Evolutionary conservation across 2,329 filamentous ascomycete species (phyloP), one percentile per base, ranked within the genome.

Genomic region (Botrytis hyacinthi): DNA sequence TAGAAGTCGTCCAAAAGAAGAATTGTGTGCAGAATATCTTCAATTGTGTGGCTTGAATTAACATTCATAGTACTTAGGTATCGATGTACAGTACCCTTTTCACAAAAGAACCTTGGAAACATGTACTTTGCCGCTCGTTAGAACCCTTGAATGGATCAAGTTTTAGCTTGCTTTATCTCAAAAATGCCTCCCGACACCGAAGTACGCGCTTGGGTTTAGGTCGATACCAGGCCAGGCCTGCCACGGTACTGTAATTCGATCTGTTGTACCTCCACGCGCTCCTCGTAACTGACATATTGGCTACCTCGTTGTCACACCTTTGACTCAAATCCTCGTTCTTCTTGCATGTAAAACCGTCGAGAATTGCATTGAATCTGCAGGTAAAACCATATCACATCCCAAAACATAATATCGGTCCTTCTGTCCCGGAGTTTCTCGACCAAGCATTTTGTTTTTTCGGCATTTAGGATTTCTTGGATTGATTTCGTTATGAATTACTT

Each of bases 291-390:
- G 71, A 69, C 63, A 72, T 63, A 72, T 68, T 72, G 57, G 54
- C 44, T 67, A 86, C 3, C 80, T 85, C 44, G 86, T 89, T 76
- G 83, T 91, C 40, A 89, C 86, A 86, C 84, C 87, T 14, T 89
- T 89, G 0, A 88, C 87, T 85, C 89, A 89, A 77, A 83, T 91
- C 5, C 87, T 90, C 79, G 78, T 84, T 0, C 91, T 88, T 79
- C 89, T 51, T 46, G n/a, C 69, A 59, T 62, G 59, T 59, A 63
- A 35, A 54, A 60, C 51, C 42, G 18, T 62, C 42, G 32, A 62
- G 59, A 32, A 40, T 59, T 71, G 59, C 69, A 71, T 62, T 44
- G 32, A n/a, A 63, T 26, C 61, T 66, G 70, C 70, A 67, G 60
- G 66, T 66, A 54, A 65, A 72, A 54, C 48, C 62, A 67, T 42